Percentiles rank a stretch among this genome's conserved stretches.
Evolutionary conservation across 1,284 basidiomycete species (phyloP).

Genomic region (Mycena sp.): DNA sequence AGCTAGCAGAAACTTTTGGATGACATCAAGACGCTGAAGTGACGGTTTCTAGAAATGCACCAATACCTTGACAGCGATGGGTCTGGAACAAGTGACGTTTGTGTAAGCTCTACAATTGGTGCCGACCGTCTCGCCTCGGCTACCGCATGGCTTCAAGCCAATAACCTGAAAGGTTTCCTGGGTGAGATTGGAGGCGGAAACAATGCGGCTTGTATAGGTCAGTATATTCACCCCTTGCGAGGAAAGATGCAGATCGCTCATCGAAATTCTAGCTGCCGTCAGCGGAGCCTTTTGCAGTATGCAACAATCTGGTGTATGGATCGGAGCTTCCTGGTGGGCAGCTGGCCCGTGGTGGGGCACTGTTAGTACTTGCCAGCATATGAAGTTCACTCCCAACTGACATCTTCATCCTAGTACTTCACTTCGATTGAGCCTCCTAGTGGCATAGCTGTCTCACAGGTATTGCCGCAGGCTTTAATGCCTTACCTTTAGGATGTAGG

Average conservation of each 20-base stretch:
- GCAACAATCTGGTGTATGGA: constrained; percentile 68
- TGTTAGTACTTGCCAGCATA: constrained; percentile 47
- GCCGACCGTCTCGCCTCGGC: constrained; percentile 64
- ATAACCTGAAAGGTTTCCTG: constrained; percentile 70
- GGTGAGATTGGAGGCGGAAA: constrained; percentile 71
- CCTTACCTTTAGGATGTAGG: constrained; percentile 57
- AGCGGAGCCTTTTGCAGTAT: constrained; percentile 65
- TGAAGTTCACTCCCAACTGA: background rate
- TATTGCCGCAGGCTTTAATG: constrained; percentile 65
- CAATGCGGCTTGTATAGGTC: constrained; percentile 46
- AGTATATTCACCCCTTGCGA: background rate
- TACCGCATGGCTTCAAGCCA: constrained; percentile 65
- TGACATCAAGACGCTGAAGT: background rate
- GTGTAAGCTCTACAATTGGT: constrained; percentile 69
- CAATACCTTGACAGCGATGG: constrained; percentile 76
- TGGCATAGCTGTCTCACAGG: constrained; percentile 58
- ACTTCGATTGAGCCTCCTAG: constrained; percentile 70
- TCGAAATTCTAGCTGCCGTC: constrained; percentile 54
- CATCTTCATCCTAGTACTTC: constrained; percentile 56
- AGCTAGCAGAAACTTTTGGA: too few species aligned
- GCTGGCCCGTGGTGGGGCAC: constrained; percentile 70
- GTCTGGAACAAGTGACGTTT: constrained; percentile 63
- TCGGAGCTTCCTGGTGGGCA: constrained; percentile 65
- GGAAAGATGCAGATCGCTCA: constrained; percentile 24
- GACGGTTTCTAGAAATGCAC: constrained; percentile 63